Base-by-base conservation (phyloP, 352 stramenopile species). In the Globisporangium paroecandrum region DNA sequence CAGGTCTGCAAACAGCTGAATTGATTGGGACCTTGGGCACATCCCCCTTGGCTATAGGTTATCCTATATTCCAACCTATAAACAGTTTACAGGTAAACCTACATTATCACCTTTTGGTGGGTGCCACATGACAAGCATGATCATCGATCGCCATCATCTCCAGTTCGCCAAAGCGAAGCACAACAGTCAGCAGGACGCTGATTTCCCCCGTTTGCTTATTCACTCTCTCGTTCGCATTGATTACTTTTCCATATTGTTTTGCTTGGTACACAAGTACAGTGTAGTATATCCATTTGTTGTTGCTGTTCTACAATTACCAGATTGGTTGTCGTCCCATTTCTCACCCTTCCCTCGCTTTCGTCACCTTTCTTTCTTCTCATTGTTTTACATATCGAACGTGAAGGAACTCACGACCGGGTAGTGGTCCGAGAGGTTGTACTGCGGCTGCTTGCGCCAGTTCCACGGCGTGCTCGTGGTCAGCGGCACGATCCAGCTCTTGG, bases 371-470 rank as follows among this genome's bases (percentile, higher is more conserved):
- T 49, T 20, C 15, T 49, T 22, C 5, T 22, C 43, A 49, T 36
- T 9, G 3, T 12, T 61, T 71, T 80, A 91, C 82, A 90, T 83
- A 55, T 93, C 83, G 58, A 93, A 93, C 15, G 71, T 81, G 63
- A 93, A 85, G 57, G 81, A 71, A 58, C 80, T 89, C 55, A 91
- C 68, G 58, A 93, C 83, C 4, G 85, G 85, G 59, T 89, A 93
- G 55, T 93, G 85, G 70, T 93, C 85, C 51, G 85, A 93, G 53
- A 93, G 71, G 64, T 93, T 87, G 71, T 81, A 86, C 59, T 91
- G 79, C 24, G 78, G 70, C 57, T 88, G 69, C 29, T 81, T 78
- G 43, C 78, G 81, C 82, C 82, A 91, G 20, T 70, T 76, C 82
- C 81, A 93, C 36, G 82, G 82, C 56, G 77, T 67, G 54, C 63